phyloP scores from a whole-genome alignment of 2,329 filamentous ascomycete genomes.

The Magnaporthiopsis rhizophila region DNA sequence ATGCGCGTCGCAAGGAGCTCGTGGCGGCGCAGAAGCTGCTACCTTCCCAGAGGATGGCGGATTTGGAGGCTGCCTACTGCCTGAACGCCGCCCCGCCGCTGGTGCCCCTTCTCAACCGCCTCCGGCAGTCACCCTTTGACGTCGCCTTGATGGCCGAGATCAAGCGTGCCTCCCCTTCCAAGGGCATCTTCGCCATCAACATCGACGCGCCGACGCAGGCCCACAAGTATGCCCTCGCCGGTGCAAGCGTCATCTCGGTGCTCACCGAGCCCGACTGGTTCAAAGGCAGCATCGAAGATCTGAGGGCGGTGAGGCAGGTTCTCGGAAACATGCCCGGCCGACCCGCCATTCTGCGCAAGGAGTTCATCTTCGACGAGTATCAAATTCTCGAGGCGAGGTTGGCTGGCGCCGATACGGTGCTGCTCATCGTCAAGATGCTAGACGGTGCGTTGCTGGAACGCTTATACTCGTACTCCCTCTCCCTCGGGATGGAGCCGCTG shows the following conservation, averaged over 20 bases:
- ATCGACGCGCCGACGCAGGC: slow-evolving; percentile 87
- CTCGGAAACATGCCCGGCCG: slow-evolving; percentile 87
- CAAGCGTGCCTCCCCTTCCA: slow-evolving; percentile 92
- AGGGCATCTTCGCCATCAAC: slow-evolving; percentile 83
- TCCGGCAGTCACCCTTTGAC: slow-evolving; percentile 77
- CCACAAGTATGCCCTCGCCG: slow-evolving; percentile 82
- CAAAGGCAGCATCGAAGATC: slow-evolving; percentile 92
- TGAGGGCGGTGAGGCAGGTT: slow-evolving; percentile 78
- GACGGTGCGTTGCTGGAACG: slow-evolving; percentile 63
- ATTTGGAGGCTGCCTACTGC: slow-evolving; percentile 81
- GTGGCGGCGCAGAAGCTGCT: slow-evolving; percentile 77
- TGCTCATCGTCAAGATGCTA: slow-evolving; percentile 98
- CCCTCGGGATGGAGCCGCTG: slow-evolving; percentile 91
- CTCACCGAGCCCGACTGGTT: slow-evolving; percentile 98
- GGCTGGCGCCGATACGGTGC: slow-evolving; percentile 74
- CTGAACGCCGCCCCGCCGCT: slow-evolving; percentile 78
- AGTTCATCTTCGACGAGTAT: slow-evolving; percentile 97
- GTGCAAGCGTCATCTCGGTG: slow-evolving; percentile 96
- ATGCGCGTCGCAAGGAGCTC: slow-evolving; percentile 66
- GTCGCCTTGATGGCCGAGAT: slow-evolving; percentile 96
- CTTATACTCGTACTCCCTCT: slow-evolving; percentile 82
- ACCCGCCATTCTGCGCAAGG: slow-evolving; percentile 86
- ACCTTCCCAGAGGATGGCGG: slow-evolving; percentile 73
- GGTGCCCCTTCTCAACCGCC: slow-evolving; percentile 68
- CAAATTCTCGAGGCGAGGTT: slow-evolving; percentile 92